Evolutionary conservation across 1,139 yeast genomes (phyloP), one percentile per base, ranked within the genome.

Genomic region (Arxiozyma slooffiae): DNA sequence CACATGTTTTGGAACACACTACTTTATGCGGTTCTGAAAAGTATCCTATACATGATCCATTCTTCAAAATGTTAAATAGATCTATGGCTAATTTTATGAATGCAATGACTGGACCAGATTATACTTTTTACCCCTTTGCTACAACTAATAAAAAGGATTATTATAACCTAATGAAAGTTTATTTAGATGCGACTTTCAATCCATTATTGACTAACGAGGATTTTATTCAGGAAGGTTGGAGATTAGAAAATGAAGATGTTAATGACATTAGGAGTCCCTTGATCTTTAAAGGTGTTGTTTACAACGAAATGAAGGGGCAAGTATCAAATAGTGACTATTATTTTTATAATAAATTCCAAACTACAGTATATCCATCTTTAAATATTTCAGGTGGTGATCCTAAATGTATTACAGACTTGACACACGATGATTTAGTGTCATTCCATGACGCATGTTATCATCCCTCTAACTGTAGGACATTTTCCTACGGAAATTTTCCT

Each of bases 281-380:
- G 47, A 74, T 73, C 8, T 88, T 87, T 66, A 92, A 92, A 68
- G 99, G 99, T 40, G 98, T 92, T 37, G 99, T 92, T 1, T 92
- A 85, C 67, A 92, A 92, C 64, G 99, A 92, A 70, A 92, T 92
- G 99, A 92, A 94, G 68, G 99, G 99, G 6, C 97, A 92, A 69
- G 80, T 88, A 63, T 85, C 96, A 1, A 92, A 88, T 64, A 80
- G 96, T 0, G 80, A 90, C 4, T 94, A 92, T 66, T 77, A 83
- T 60, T 89, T 78, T 66, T 90, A 89, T 78, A 86, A 84, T 59
- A 80, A 82, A 57, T 92, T 82, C 70, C 89, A 86, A 64, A 86
- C 87, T 66, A 71, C 89, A n/a, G 77, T 90, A 17, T 92, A 88
- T 61, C 92, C 96, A 1, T 77, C 89, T 11, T 72, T 92, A 57